phyloP scores from a whole-genome alignment of 306 rosid genomes.

The Pachyrhizus erosus region DNA sequence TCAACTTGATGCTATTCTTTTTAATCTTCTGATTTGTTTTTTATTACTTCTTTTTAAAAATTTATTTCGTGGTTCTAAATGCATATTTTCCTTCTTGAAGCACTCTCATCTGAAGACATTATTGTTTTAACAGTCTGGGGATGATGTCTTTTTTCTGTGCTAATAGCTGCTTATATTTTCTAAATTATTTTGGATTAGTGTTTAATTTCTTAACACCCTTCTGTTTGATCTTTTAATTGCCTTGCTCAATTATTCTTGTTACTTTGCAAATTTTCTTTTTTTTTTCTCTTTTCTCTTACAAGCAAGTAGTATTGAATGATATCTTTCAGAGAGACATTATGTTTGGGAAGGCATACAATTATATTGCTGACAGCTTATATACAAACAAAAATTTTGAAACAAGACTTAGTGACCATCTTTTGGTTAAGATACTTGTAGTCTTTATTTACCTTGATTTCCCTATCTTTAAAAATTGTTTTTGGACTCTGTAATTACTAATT shows the following conservation, averaged over 20 bases:
- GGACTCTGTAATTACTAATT: background rate
- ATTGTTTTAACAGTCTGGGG: conserved; percentile 26
- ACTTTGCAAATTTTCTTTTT: background rate
- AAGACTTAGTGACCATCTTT: background rate
- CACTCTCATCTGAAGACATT: conserved; percentile 27
- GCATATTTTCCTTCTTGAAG: conserved; percentile 21
- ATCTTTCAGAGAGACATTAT: background rate
- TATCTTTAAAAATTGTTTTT: background rate
- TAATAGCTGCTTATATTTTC: conserved; percentile 2
- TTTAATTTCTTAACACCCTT: background rate
- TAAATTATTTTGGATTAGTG: background rate
- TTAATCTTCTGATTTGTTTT: conserved; percentile 10
- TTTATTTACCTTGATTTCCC: background rate
- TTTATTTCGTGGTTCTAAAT: conserved; percentile 20
- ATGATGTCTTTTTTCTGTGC: conserved; percentile 21
- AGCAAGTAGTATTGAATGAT: conserved; percentile 6
- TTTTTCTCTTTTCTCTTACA: background rate
- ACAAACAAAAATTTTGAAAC: background rate
- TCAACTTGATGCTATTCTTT: conserved; percentile 37
- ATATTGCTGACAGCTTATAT: conserved; percentile 18
- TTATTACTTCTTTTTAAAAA: background rate
- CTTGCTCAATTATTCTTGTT: conserved; percentile 16
- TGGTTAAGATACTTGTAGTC: background rate
- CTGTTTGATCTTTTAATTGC: conserved; percentile 17
- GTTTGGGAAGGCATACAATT: background rate